Base-by-base conservation (phyloP, 768 basidiomycete genomes). In the Albatrellus ellisii region DNA sequence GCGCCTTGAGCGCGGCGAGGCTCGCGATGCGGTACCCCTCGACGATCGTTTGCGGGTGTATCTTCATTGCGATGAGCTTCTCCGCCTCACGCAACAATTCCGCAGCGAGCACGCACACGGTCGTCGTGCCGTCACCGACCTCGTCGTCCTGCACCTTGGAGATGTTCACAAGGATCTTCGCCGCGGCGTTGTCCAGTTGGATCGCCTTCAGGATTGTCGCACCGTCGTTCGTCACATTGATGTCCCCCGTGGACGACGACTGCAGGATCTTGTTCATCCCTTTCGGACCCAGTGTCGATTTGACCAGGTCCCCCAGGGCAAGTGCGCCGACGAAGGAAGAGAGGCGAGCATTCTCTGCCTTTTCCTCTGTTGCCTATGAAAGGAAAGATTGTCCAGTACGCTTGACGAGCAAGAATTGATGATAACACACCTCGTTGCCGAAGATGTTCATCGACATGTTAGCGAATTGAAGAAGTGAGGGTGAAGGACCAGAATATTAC, bases 231-330 rank as follows among this genome's bases (percentile, higher is more conserved):
- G 95, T 99, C 37, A 99, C 94, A 49, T 80, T 95, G 54, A 99
- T 86, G 22, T 91, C 86, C 4, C 90, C 89, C 0, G 82, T 76
- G 4, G 90, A 87, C 1, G 62, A 77, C 1, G 89, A 92, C 61
- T 92, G 94, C 12, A 99, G 76, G 48, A 99, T 98, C 69, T 98
- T 98, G 78, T 97, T 98, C 94, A 98, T 99, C 42, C 95, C 95
- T 62, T 99, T 98, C 18, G 95, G 95, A 7, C 95, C 95, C 2
- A 99, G 73, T 6, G 95, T 99, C 1, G 91, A 94, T 65, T 98
- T 98, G 55, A 99, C 94, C 50, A 99, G 78, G 66, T 99, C 95
- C 32, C 95, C 95, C 26, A 99, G 72, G 0, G 95, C 95, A 52
- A 95, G 77, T 5, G 95, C 94, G 26, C 95, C 95, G 42, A 99